Conservation (phyloP, 2,329 filamentous ascomycete genomes). For the Atkinsonella texensis region DNA sequence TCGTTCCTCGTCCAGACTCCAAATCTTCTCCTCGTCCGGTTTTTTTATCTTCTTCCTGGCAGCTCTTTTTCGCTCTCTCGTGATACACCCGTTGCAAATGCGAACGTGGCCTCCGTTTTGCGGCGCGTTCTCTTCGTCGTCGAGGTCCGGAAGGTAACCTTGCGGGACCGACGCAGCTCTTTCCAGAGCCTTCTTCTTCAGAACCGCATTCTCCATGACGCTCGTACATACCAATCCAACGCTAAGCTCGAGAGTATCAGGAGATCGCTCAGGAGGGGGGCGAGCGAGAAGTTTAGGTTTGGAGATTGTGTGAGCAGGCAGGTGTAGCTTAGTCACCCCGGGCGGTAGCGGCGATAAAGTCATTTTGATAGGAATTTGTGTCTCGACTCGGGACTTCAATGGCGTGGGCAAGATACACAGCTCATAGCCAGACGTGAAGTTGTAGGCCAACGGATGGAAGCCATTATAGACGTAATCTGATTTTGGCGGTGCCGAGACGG, state of each 20-base stretch:
- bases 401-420: constrained; percentile 56
- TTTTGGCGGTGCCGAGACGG: constrained; percentile 13
- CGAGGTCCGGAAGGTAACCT: constrained; percentile 22
- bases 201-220: constrained; percentile 65
- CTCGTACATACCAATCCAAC: constrained; percentile 84
- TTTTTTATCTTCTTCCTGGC: constrained; percentile 90
- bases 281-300: constrained; percentile 86
- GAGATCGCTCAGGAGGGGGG: constrained; percentile 48
- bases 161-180: constrained; percentile 33
- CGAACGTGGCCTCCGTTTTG: constrained; percentile 86
- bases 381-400: constrained; percentile 85
- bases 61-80: constrained; percentile 79
- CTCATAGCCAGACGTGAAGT: constrained; percentile 24
- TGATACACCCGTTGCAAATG: constrained; percentile 87
- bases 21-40: constrained; percentile 80
- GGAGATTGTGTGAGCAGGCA: constrained; percentile 83
- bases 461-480: constrained; percentile 15
- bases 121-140: constrained; percentile 57
- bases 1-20: constrained; percentile 67
- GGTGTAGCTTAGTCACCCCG: constrained; percentile 67
- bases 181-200: constrained; percentile 55
- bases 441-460: constrained; percentile 15
- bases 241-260: constrained; percentile 68
- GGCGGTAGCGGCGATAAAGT: constrained; percentile 63
- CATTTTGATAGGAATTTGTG: constrained; percentile 83